A percentile compares a stretch with the other conserved stretches of the same genome.
phyloP scores from a whole-genome alignment of 2,329 filamentous ascomycete genomes.

The Furcasterigmium furcatum region DNA sequence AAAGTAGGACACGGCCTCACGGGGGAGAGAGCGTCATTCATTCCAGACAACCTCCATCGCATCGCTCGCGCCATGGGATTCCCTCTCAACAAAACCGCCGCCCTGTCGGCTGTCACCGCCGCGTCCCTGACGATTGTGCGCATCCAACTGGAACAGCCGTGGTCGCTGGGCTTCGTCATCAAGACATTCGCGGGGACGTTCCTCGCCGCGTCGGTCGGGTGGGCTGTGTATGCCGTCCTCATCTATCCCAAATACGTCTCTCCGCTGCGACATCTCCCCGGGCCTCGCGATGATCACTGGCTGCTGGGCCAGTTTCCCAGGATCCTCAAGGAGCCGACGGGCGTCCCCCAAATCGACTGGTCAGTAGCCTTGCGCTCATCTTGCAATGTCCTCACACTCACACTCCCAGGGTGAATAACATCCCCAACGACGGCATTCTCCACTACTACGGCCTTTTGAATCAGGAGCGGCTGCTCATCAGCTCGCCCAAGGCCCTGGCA shows the following conservation, averaged over 20 bases:
- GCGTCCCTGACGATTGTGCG: not conserved
- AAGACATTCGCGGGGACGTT: constrained; percentile 30
- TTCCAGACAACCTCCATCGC: too few relatives aligned
- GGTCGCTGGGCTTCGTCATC: constrained; percentile 27
- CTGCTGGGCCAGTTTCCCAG: constrained; percentile 43
- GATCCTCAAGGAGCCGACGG: constrained; percentile 35
- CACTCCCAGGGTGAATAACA: constrained; percentile 55
- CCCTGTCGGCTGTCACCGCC: not conserved
- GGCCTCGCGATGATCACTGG: constrained; percentile 38
- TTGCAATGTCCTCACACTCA: too few relatives aligned
- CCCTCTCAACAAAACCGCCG: not conserved
- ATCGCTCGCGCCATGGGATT: not conserved
- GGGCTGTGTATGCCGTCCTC: constrained; percentile 36
- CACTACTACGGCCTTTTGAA: constrained; percentile 63
- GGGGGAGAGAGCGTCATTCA: too few relatives aligned
- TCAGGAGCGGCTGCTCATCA: constrained; percentile 57
- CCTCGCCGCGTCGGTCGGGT: constrained; percentile 28
- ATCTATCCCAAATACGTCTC: constrained; percentile 49
- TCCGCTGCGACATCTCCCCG: constrained; percentile 44
- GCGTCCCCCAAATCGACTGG: constrained; percentile 45
- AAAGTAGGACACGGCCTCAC: too few relatives aligned
- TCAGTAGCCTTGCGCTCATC: too few relatives aligned
- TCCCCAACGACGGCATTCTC: constrained; percentile 68
- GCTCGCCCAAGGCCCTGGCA: constrained; percentile 60
- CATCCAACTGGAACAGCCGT: not conserved